These are phyloP conservation scores for Talaromyces rugulosus DNA, from an alignment of 2,329 filamentous ascomycete species.

Conservation along the genomic window DNA sequence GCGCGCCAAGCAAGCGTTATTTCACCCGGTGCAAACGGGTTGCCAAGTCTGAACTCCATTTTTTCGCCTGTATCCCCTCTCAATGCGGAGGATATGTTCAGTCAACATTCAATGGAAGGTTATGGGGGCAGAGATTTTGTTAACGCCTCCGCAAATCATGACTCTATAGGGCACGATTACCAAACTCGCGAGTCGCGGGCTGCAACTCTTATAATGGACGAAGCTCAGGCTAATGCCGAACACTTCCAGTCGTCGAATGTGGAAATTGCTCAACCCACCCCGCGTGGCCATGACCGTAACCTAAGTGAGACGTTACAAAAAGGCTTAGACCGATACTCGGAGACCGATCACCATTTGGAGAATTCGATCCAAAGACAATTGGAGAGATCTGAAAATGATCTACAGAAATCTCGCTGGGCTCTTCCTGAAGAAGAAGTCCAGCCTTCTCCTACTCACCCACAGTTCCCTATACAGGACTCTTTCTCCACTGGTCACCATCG, in stretches of 20 bases:
- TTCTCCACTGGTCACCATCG: constrained; percentile 28
- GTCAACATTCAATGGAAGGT: constrained; percentile 23
- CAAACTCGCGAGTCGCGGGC: constrained; percentile 24
- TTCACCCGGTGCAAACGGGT: constrained; percentile 52
- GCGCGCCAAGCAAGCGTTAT: constrained; percentile 46
- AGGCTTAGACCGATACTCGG: constrained; percentile 62
- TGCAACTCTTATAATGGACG: constrained; percentile 24
- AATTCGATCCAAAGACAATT: constrained; percentile 74
- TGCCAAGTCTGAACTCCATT: constrained; percentile 43
- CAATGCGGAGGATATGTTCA: constrained; percentile 47
- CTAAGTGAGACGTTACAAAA: constrained; percentile 74
- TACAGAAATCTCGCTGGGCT: constrained; percentile 34
- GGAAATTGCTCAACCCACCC: constrained; percentile 58
- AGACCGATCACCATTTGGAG: constrained; percentile 80
- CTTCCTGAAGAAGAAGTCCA: constrained; percentile 28
- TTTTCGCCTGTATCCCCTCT: constrained; percentile 64
- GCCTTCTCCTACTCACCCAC: constrained; percentile 15
- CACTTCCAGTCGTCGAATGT: constrained; percentile 40
- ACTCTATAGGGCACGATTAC: constrained; percentile 21
- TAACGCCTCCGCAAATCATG: constrained; percentile 24
- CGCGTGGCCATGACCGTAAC: constrained; percentile 64
- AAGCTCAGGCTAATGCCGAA: constrained; percentile 24
- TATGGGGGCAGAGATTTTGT: constrained; percentile 21
- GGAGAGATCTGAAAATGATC: constrained; percentile 57
- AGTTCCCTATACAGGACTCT: constrained; percentile 12